Percentiles rank a stretch among this genome's conserved stretches.
Conservation (phyloP, 2,329 filamentous ascomycete genomes). For the Dothidotthia symphoricarpi region DNA sequence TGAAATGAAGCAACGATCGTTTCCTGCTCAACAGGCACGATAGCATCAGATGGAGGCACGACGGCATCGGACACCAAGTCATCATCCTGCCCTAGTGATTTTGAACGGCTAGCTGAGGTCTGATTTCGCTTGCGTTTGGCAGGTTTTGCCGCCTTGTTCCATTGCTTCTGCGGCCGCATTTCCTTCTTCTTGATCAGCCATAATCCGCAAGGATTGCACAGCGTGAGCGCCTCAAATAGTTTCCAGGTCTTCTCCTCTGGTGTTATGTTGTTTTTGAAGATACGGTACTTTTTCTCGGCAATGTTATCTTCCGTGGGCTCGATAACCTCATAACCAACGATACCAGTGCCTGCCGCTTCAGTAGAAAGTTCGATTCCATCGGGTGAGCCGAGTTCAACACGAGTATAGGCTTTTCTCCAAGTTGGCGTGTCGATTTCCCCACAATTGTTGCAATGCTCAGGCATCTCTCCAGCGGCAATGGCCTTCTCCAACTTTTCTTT, state of each 20-base stretch:
- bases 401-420: slow-evolving; percentile 91
- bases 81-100: slow-evolving; percentile 46
- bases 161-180: slow-evolving; percentile 80
- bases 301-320: slow-evolving; percentile 53
- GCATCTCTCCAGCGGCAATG: slow-evolving; percentile 78
- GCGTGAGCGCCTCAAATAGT: slow-evolving; percentile 66
- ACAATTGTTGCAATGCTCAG: slow-evolving; percentile 87
- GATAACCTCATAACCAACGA: slow-evolving; percentile 46
- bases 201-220: slow-evolving; percentile 95
- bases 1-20: slow-evolving; percentile 9
- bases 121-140: slow-evolving; percentile 39
- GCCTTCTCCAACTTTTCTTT: slow-evolving; percentile 55
- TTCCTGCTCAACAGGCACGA: slow-evolving; percentile 15
- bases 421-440: slow-evolving; percentile 94
- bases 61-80: slow-evolving; percentile 42
- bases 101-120: slow-evolving; percentile 42
- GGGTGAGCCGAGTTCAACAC: slow-evolving; percentile 68
- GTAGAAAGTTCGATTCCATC: slow-evolving; percentile 65
- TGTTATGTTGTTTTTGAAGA: slow-evolving; percentile 73
- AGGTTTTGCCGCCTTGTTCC: slow-evolving; percentile 57
- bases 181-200: slow-evolving; percentile 87
- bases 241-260: slow-evolving; percentile 60
- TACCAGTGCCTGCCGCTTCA: slow-evolving; percentile 66
- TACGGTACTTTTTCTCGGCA: slow-evolving; percentile 64
- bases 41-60: slow-evolving; percentile 32